Percentiles rank a stretch among this genome's conserved stretches.
These are phyloP conservation scores for Globisporangium nunn DNA, from an alignment of 352 stramenopile species.

Conservation along the genomic window DNA sequence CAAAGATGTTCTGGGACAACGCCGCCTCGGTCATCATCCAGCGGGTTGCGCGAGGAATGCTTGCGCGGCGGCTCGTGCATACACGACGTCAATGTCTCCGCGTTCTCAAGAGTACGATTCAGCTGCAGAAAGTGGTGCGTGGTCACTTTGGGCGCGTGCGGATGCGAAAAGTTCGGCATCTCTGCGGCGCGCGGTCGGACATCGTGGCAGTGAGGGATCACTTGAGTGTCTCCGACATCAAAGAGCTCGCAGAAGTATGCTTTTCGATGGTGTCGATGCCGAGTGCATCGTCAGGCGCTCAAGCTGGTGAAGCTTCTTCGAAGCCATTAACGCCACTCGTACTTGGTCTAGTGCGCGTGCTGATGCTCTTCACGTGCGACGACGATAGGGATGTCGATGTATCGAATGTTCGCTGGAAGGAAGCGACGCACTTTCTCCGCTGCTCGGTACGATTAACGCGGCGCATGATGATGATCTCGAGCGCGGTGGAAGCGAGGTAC, in stretches of 20 bases:
- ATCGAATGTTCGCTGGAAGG: conserved; percentile 47
- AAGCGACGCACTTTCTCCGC: conserved; percentile 46
- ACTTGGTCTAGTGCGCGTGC: conserved; percentile 58
- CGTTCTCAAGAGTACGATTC: conserved; percentile 17
- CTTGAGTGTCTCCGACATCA: conserved; percentile 31
- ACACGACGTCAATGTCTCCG: conserved; percentile 14
- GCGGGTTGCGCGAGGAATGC: conserved; percentile 38
- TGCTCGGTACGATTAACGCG: conserved; percentile 39
- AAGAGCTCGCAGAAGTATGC: conserved; percentile 54
- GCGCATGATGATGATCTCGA: conserved; percentile 43
- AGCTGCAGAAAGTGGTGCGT: conserved; percentile 53
- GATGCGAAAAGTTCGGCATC: conserved; percentile 42
- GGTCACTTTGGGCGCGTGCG: conserved; percentile 49
- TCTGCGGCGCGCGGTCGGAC: conserved; percentile 26
- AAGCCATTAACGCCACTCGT: conserved; percentile 41
- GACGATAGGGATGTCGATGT: conserved; percentile 45
- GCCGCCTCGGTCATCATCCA: conserved; percentile 53
- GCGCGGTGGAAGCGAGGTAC: conserved; percentile 26
- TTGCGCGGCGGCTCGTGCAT: conserved; percentile 31
- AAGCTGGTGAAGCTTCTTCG: conserved; percentile 4
- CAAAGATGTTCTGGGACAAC: conserved; percentile 61
- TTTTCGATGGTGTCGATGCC: conserved; percentile 42
- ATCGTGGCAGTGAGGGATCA: conserved; percentile 15
- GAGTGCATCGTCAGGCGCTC: not conserved
- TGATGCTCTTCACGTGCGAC: conserved; percentile 65